Percentiles rank a stretch among this genome's conserved stretches.
These are phyloP conservation scores for Gossypium laxum DNA, from an alignment of 441 rosid species.

Conservation along the genomic window DNA sequence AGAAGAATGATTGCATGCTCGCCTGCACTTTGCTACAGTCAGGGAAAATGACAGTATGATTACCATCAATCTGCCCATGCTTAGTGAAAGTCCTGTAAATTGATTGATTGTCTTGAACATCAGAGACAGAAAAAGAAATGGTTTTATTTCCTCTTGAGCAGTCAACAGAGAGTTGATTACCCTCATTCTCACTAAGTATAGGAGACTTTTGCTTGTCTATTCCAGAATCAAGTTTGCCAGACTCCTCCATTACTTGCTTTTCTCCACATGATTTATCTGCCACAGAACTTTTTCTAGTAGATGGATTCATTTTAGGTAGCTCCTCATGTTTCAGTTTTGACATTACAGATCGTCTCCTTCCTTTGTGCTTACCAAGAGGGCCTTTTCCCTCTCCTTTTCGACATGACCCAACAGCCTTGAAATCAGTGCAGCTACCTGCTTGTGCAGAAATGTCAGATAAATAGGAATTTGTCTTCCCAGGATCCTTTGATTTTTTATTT, in stretches of 20 bases:
- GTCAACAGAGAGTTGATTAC: slow-evolving; percentile 5
- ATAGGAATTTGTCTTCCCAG: slow-evolving; percentile 7
- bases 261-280: slow-evolving; percentile 2
- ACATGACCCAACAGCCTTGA: slow-evolving; percentile 6
- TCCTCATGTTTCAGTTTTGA: slow-evolving; percentile 18
- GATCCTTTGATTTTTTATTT: slow-evolving; percentile 13
- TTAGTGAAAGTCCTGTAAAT: neutral
- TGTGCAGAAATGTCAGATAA: slow-evolving; percentile 15
- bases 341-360: slow-evolving; percentile 13
- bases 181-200: neutral
- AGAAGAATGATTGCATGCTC: slow-evolving; percentile 8
- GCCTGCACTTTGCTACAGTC: slow-evolving; percentile 5
- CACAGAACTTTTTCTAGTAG: neutral
- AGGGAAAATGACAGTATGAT: neutral
- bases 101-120: slow-evolving; percentile 11
- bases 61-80: neutral
- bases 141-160: slow-evolving; percentile 10
- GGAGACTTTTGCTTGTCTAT: slow-evolving; percentile 8
- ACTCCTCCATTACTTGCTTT: slow-evolving; percentile 12
- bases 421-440: slow-evolving; percentile 5
- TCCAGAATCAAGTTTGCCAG: slow-evolving; percentile 8
- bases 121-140: slow-evolving; percentile 12
- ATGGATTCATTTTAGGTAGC: slow-evolving; percentile 1
- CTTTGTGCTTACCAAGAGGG: slow-evolving; percentile 15
- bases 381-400: slow-evolving; percentile 15